These are phyloP conservation scores for Metschnikowia colocasiae DNA, from an alignment of 805 yeast genomes.

Conservation along the genomic window DNA sequence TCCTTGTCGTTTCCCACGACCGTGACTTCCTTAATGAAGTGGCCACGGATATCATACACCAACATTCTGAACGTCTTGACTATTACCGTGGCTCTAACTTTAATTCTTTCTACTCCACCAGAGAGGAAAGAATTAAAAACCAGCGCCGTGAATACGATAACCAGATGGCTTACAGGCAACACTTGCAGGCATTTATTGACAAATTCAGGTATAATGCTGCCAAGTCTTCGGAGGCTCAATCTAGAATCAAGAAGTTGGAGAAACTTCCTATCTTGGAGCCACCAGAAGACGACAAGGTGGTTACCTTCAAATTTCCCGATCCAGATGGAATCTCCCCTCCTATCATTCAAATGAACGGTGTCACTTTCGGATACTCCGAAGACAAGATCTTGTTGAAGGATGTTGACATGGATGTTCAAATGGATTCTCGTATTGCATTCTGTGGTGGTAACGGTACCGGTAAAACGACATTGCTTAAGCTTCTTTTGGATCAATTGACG, in stretches of 20 bases:
- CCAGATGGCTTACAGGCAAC: conserved; percentile 94
- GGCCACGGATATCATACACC: conserved; percentile 97
- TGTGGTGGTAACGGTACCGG: conserved; percentile 99
- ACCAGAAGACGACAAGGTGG: conserved; percentile 85
- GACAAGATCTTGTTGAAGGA: conserved; percentile 60
- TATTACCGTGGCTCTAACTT: conserved; percentile 93
- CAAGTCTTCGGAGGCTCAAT: conserved; percentile 95
- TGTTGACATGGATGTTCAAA: conserved; percentile 85
- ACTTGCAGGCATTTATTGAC: conserved; percentile 91
- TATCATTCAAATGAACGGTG: conserved; percentile 80
- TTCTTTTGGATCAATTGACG: conserved; percentile 70
- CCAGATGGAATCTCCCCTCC: conserved; percentile 94
- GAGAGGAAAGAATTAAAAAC: conserved; percentile 92
- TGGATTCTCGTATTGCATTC: conserved; percentile 92
- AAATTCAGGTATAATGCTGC: conserved; percentile 97
- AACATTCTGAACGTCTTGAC: conserved; percentile 94
- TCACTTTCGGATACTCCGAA: conserved; percentile 78
- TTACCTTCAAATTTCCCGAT: conserved; percentile 90
- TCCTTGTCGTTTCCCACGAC: conserved; percentile 95
- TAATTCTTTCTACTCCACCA: conserved; percentile 86
- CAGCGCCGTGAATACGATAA: conserved; percentile 94
- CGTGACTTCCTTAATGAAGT: conserved; percentile 95
- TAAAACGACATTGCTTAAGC: conserved; percentile 89
- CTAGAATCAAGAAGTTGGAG: conserved; percentile 94
- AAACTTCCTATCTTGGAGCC: conserved; percentile 89